Evolutionary conservation across 352 stramenopile genomes (phyloP).

Genomic region (Pythium plurisporium): DNA sequence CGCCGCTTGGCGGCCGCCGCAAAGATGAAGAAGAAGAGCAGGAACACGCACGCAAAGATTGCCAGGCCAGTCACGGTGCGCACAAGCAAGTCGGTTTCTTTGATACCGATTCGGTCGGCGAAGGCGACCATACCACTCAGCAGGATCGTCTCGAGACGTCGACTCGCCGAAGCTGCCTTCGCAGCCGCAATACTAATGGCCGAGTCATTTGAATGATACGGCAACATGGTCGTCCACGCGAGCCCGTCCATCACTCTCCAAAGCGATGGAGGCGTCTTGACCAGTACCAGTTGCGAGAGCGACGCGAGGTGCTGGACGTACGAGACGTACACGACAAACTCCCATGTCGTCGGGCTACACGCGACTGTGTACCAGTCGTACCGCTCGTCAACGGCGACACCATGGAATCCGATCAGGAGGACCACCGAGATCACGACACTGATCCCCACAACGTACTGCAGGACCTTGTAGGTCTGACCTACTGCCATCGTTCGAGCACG

Average conservation of each 20-base stretch:
- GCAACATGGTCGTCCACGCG: conserved; percentile 26
- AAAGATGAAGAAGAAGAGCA: conserved; percentile 22
- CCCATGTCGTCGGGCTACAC: conserved; percentile 30
- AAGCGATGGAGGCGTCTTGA: conserved; percentile 19
- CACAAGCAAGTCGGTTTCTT: conserved; percentile 16
- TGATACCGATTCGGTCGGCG: conserved; percentile 23
- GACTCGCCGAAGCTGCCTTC: not conserved
- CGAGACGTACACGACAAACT: conserved; percentile 24
- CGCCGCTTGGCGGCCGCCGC: conserved; percentile 10
- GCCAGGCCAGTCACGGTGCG: conserved; percentile 16
- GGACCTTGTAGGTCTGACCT: not conserved
- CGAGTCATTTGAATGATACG: conserved; percentile 14
- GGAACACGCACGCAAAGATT: conserved; percentile 10
- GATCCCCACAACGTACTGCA: conserved; percentile 14
- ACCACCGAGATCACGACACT: conserved; percentile 2
- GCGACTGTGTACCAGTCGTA: conserved; percentile 4
- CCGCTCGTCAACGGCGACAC: conserved; percentile 11
- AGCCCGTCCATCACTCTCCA: conserved; percentile 23
- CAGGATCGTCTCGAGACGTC: conserved; percentile 14
- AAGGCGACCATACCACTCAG: conserved; percentile 20
- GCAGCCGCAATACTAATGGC: not conserved
- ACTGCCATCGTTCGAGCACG: too few relatives aligned
- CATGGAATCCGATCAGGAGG: conserved; percentile 19
- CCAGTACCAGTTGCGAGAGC: conserved; percentile 18
- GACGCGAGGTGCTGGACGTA: conserved; percentile 28